Evolutionary conservation across 768 basidiomycete species (phyloP), one percentile per base, ranked within the genome.

Genomic region (Fistulinella prunicolor): DNA sequence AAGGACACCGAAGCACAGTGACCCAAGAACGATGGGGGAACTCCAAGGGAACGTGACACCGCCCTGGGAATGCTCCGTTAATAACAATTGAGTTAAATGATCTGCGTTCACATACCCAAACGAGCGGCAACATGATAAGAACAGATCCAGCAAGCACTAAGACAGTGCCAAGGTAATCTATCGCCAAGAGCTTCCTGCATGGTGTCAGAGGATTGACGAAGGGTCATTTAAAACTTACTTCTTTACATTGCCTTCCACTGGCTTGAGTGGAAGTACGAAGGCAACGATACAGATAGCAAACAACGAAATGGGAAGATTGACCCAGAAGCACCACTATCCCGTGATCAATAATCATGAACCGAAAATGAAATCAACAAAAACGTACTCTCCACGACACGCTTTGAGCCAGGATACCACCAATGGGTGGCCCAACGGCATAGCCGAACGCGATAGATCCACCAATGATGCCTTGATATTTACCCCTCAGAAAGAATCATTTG

Each of bases 391-490:
- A 86, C 42, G 74, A 74, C 4, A 74, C 79, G 44, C 77, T 80
- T 60, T 86, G 72, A 3, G 82, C 73, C 32, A 89, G 64, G 0
- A 75, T 75, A 44, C 87, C 86, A 6, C 86, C 86, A 4, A 88
- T 69, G 0, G 85, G 69, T 0, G 86, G 86, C 0, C 86, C 86
- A 5, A 85, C 71, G 0, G 79, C 76, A 56, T 82, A 86, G 4
- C 84, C 82, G 10, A 83, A 64, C 30, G 58, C 56, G 14, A 79
- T 71, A 12, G 79, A 73, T 5, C 74, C 79, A 3, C 82, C 80
- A 19, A 85, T 82, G 29, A 88, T 83, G 1, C 87, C 87, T 56
- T 86, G 84, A 57, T 87, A 89, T 67, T 88, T 88, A 21, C 86
- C 86, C 86, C 86, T 53, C 82, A 82, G 51, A 16, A 41, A n/a